Percentiles rank a stretch among this genome's conserved stretches.
Evolutionary conservation across 805 yeast species (phyloP).

Genomic region (Wickerhamomyces pijperi): DNA sequence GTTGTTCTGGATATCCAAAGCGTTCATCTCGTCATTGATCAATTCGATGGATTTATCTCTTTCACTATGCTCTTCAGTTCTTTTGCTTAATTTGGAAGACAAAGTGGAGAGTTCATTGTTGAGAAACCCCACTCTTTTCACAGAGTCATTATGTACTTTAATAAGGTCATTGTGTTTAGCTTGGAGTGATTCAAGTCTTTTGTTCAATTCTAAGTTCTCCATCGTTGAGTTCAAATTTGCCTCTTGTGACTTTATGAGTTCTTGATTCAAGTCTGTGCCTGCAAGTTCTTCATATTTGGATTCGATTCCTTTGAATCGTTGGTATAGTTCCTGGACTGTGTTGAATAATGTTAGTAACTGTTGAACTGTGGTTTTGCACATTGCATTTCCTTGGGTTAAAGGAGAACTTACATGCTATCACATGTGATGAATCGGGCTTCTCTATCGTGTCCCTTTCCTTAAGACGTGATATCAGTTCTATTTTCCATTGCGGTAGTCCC

Average conservation of each 20-base stretch:
- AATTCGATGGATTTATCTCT: constrained; percentile 48
- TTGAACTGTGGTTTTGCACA: too few species aligned
- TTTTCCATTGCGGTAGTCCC: not conserved
- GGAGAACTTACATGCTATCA: not conserved
- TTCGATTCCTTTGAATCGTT: not conserved
- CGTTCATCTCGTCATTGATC: constrained; percentile 57
- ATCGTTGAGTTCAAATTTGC: constrained; percentile 2
- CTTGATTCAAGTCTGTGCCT: constrained; percentile 4
- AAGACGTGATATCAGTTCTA: not conserved
- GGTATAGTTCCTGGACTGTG: not conserved
- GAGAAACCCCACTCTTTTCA: not conserved
- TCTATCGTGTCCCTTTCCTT: not conserved
- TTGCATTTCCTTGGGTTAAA: not conserved
- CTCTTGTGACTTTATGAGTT: constrained; percentile 1
- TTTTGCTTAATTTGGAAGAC: constrained; percentile 17
- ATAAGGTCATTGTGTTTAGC: not conserved
- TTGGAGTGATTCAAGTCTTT: not conserved
- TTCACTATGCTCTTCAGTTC: constrained; percentile 20
- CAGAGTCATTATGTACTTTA: not conserved
- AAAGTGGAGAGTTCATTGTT: constrained; percentile 11
- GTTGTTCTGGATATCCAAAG: constrained; percentile 44
- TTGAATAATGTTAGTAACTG: not conserved
- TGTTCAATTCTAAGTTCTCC: constrained; percentile 2
- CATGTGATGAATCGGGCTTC: not conserved
- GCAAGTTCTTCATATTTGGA: not conserved